Percentiles rank a stretch among this genome's conserved stretches.
Evolutionary conservation across 306 rosid genomes (phyloP).

Genomic region (Benincasa hispida): DNA sequence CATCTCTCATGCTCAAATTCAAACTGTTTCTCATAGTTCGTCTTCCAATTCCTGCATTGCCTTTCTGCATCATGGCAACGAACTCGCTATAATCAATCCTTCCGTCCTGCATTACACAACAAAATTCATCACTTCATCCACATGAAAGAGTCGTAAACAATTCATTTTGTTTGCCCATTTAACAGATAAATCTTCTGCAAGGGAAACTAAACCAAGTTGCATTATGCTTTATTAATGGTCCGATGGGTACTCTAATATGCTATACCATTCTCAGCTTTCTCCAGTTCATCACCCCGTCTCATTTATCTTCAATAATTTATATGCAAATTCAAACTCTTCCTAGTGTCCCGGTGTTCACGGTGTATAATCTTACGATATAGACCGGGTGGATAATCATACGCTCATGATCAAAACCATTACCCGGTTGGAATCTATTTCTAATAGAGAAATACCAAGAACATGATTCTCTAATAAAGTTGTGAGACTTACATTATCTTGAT

Average conservation of each 20-base stretch:
- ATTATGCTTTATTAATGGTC: background rate
- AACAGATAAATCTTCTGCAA: background rate
- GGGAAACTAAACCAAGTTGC: conserved; percentile 8
- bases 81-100: conserved; percentile 68
- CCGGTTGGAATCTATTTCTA: background rate
- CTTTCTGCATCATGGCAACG: conserved; percentile 77
- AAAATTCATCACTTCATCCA: background rate
- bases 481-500: conserved; percentile 60
- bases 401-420: background rate
- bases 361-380: background rate
- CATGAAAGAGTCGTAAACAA: background rate
- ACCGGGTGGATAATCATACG: background rate
- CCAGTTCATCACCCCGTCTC: background rate
- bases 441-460: background rate
- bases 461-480: conserved; percentile 1
- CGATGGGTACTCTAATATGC: background rate
- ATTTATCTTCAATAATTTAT: no score
- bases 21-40: conserved; percentile 38
- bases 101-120: conserved; percentile 38
- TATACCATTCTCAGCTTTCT: background rate
- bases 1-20: conserved; percentile 59
- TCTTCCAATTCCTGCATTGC: conserved; percentile 63
- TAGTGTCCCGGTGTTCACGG: background rate
- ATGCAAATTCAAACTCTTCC: background rate
- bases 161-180: background rate